Percentiles rank a stretch among this genome's conserved stretches.
Evolutionary conservation across 2,329 filamentous ascomycete genomes (phyloP).

Genomic region (Talaromyces atroroseus): DNA sequence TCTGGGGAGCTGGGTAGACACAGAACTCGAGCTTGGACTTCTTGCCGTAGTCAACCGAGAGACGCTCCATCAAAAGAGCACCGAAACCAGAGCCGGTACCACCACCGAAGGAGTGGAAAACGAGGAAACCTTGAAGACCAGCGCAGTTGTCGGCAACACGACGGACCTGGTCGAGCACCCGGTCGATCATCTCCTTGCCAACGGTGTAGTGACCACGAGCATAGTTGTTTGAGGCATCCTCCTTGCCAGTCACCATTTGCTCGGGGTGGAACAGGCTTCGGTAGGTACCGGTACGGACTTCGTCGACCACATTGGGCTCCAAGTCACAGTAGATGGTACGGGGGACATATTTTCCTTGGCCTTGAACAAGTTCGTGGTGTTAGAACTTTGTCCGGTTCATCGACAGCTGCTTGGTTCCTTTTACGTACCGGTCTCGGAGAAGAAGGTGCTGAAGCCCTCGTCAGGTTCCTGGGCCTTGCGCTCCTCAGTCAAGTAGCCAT

Average conservation of each 20-base stretch:
- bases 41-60: constrained; percentile 99
- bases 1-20: constrained; percentile 96
- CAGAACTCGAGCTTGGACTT: constrained; percentile 99
- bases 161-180: constrained; percentile 95
- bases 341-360: constrained; percentile 97
- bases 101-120: constrained; percentile 99
- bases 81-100: constrained; percentile 98
- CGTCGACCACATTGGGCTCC: constrained; percentile 98
- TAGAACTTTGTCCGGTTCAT: constrained; percentile 9
- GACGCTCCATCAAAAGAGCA: constrained; percentile 96
- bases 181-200: constrained; percentile 98
- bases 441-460: constrained; percentile 99
- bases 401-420: constrained; percentile 6
- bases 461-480: constrained; percentile 89
- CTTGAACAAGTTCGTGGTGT: constrained; percentile 42
- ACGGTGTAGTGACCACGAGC: constrained; percentile 99
- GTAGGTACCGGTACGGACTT: constrained; percentile 97
- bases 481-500: constrained; percentile 98
- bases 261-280: constrained; percentile 96
- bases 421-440: constrained; percentile 91
- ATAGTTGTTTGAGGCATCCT: constrained; percentile 99
- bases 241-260: constrained; percentile 99
- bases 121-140: constrained; percentile 96
- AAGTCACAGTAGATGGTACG: constrained; percentile 99
- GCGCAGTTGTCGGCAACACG: constrained; percentile 96